These are phyloP conservation scores for Ogataea trehalophila DNA, from an alignment of 805 yeast genomes.

Conservation along the genomic window DNA sequence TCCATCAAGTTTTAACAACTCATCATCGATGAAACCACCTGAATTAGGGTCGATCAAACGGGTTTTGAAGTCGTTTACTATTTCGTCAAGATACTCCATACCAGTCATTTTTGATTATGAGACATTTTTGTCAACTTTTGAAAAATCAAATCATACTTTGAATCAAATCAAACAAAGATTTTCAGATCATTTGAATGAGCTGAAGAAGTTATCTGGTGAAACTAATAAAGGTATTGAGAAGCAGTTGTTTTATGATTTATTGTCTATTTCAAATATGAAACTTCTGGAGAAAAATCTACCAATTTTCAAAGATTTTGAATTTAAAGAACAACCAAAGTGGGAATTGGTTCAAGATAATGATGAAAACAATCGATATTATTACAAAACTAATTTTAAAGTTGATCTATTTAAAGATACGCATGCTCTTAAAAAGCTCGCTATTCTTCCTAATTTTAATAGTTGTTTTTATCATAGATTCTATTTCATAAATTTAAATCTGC, in stretches of 20 bases:
- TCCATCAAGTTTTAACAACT: background rate
- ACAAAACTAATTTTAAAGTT: constrained; percentile 11
- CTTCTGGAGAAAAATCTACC: constrained; percentile 12
- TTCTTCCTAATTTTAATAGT: constrained; percentile 19
- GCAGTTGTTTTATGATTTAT: constrained; percentile 19
- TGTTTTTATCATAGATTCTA: constrained; percentile 19
- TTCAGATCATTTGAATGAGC: constrained; percentile 7
- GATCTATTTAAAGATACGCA: constrained; percentile 12
- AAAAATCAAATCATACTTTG: constrained; percentile 12
- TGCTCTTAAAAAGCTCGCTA: constrained; percentile 9
- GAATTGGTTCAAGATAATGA: constrained; percentile 1
- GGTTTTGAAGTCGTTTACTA: constrained; percentile 12
- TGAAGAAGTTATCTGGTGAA: constrained; percentile 14
- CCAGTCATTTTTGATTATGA: constrained; percentile 17
- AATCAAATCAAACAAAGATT: constrained; percentile 12
- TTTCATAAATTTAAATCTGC: constrained; percentile 11
- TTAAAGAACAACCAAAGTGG: constrained; percentile 18
- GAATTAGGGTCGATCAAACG: constrained; percentile 13
- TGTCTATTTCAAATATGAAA: constrained; percentile 16
- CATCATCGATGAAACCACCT: constrained; percentile 7
- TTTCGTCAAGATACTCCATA: constrained; percentile 17
- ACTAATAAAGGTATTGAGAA: constrained; percentile 20
- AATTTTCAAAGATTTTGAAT: constrained; percentile 11
- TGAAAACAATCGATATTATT: constrained; percentile 2
- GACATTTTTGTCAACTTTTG: constrained; percentile 7